A percentile compares a stretch with the other conserved stretches of the same genome.
phyloP scores from a whole-genome alignment of 1,284 basidiomycete genomes.

The Naganishia sp. region DNA sequence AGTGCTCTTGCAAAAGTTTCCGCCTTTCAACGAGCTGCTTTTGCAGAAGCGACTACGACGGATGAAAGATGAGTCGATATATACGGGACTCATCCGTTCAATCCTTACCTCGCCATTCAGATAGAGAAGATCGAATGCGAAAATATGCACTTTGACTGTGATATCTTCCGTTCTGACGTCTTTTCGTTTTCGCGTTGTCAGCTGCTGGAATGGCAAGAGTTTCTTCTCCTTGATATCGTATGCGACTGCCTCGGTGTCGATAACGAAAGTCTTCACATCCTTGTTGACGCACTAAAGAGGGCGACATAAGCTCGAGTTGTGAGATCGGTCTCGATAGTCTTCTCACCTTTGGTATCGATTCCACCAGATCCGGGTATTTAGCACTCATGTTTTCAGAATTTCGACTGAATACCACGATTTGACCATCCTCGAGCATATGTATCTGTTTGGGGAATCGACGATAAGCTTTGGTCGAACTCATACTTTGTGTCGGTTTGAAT shows the following conservation, averaged over 20 bases:
- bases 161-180: slow-evolving; percentile 69
- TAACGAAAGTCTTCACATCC: slow-evolving; percentile 72
- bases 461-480: not conserved
- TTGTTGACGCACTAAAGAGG: slow-evolving; percentile 74
- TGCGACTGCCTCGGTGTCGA: slow-evolving; percentile 81
- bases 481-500: not conserved
- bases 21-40: slow-evolving; percentile 64
- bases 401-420: slow-evolving; percentile 85
- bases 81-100: not conserved
- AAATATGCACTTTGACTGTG: slow-evolving; percentile 61
- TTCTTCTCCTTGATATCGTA: slow-evolving; percentile 67
- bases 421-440: slow-evolving; percentile 76
- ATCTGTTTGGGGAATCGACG: slow-evolving; percentile 59
- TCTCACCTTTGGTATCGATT: slow-evolving; percentile 81
- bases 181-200: slow-evolving; percentile 81
- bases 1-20: slow-evolving; percentile 73
- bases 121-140: slow-evolving; percentile 61
- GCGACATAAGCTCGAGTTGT: slow-evolving; percentile 34
- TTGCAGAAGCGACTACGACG: slow-evolving; percentile 48
- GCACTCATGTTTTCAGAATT: slow-evolving; percentile 99
- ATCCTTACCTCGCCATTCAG: slow-evolving; percentile 58
- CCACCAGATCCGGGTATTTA: slow-evolving; percentile 96
- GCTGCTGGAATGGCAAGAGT: slow-evolving; percentile 78
- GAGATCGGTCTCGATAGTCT: not conserved
- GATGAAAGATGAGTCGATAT: not conserved